Percentiles rank a stretch among this genome's conserved stretches.
Conservation (phyloP, 1,284 basidiomycete genomes). For the Wolfiporia cocos region DNA sequence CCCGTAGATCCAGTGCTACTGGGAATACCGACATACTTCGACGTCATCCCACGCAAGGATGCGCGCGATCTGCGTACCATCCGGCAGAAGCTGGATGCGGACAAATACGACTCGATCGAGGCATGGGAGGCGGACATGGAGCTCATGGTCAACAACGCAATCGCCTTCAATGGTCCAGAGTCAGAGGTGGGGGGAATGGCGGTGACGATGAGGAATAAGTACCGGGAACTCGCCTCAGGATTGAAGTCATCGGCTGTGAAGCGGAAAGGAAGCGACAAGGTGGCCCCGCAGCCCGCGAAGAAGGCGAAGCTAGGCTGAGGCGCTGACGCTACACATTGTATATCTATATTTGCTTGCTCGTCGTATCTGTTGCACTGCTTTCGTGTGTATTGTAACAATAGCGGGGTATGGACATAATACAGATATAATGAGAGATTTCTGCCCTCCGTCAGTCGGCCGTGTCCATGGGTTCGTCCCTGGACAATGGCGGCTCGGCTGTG, state of each 20-base stretch:
- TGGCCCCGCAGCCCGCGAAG: conserved; percentile 60
- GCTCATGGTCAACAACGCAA: conserved; percentile 83
- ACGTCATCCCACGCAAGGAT: conserved; percentile 77
- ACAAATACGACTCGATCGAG: conserved; percentile 76
- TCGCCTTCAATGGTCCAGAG: conserved; percentile 78
- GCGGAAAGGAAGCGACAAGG: conserved; percentile 61
- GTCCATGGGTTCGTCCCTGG: conserved; percentile 19
- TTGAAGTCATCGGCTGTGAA: conserved; percentile 50
- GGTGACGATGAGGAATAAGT: conserved; percentile 39
- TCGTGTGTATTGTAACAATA: conserved; percentile 6
- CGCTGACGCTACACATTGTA: background rate
- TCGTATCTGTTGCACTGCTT: conserved; percentile 11
- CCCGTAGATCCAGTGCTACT: conserved; percentile 79
- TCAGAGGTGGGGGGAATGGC: conserved; percentile 70
- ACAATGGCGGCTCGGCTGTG: conserved; percentile 15
- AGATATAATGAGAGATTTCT: too few species aligned
- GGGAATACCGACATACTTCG: conserved; percentile 79
- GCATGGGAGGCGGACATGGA: conserved; percentile 79
- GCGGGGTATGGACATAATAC: too few species aligned
- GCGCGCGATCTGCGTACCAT: conserved; percentile 87
- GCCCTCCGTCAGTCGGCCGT: too few species aligned
- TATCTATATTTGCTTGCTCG: conserved; percentile 10
- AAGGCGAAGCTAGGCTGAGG: conserved; percentile 45
- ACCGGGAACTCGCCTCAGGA: conserved; percentile 44
- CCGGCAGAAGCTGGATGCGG: conserved; percentile 73